phyloP scores from a whole-genome alignment of 768 basidiomycete species.

The Xanthoconium purpureum region DNA sequence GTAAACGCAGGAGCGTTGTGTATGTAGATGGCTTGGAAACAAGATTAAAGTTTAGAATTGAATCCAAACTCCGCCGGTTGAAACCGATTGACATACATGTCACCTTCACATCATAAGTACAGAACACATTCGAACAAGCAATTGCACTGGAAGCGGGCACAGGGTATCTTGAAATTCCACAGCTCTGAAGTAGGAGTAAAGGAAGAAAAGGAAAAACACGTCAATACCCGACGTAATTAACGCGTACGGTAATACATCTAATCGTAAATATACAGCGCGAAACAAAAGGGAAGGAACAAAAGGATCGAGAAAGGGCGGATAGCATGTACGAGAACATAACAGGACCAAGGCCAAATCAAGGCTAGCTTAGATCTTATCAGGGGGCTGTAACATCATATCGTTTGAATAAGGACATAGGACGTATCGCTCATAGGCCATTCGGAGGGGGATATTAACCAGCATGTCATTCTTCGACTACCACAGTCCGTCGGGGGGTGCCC shows the following conservation, averaged over 20 bases:
- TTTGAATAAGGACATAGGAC: conserved; percentile 1
- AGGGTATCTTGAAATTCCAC: conserved; percentile 10
- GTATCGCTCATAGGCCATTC: background rate
- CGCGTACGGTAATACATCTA: conserved; percentile 14
- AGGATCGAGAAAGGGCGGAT: conserved; percentile 9
- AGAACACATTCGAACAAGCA: too few relatives aligned
- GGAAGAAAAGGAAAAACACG: background rate
- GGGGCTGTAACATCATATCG: background rate
- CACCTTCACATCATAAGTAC: too few relatives aligned
- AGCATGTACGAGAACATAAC: conserved; percentile 16
- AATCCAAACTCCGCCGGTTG: conserved; percentile 18
- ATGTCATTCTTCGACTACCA: conserved; percentile 23
- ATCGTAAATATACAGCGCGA: conserved; percentile 18
- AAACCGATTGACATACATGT: conserved; percentile 3
- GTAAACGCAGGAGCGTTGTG: background rate
- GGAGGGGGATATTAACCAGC: background rate
- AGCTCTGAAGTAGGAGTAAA: background rate
- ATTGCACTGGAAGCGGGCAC: background rate
- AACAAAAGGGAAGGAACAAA: background rate
- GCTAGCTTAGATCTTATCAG: conserved; percentile 2
- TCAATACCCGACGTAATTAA: conserved; percentile 10
- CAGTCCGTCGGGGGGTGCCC: conserved; percentile 20
- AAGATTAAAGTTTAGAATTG: conserved; percentile 24
- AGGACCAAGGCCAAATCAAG: conserved; percentile 2
- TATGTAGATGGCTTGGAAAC: conserved; percentile 11